Conservation (phyloP, 257 asterid species). For the Solanum pinnatisectum region DNA sequence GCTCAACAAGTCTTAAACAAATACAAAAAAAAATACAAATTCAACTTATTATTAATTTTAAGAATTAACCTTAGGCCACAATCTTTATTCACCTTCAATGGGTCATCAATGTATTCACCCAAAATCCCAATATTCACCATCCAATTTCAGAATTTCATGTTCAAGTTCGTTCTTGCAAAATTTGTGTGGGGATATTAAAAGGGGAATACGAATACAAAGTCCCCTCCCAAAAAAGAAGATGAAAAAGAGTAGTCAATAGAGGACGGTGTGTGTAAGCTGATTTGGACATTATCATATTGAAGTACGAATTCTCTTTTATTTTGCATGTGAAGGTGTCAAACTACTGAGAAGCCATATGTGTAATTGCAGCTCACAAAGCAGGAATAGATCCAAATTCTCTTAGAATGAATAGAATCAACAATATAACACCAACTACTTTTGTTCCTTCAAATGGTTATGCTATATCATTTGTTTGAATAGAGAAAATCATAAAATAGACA, state of each 20-base stretch:
- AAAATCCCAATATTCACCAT: not conserved
- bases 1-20: no score
- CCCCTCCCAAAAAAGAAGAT: not conserved
- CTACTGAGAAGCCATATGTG: slow-evolving; percentile 89
- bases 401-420: slow-evolving; percentile 46
- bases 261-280: not conserved
- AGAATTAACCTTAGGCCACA: not conserved
- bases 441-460: slow-evolving; percentile 28
- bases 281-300: not conserved
- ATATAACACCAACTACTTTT: slow-evolving; percentile 11
- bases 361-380: slow-evolving; percentile 77
- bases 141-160: slow-evolving; percentile 17
- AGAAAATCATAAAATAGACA: not conserved
- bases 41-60: no score
- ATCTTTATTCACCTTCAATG: not conserved
- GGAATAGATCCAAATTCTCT: slow-evolving; percentile 74
- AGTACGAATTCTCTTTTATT: not conserved
- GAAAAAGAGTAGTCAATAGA: not conserved
- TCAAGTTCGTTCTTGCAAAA: slow-evolving; percentile 17
- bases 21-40: no score
- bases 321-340: slow-evolving; percentile 61
- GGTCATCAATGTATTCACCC: slow-evolving; percentile 1
- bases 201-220: not conserved
- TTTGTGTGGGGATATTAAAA: not conserved
- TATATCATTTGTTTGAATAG: slow-evolving; percentile 1